Base-by-base conservation (phyloP, 805 yeast species). In the Tetrapisispora phaffii region DNA sequence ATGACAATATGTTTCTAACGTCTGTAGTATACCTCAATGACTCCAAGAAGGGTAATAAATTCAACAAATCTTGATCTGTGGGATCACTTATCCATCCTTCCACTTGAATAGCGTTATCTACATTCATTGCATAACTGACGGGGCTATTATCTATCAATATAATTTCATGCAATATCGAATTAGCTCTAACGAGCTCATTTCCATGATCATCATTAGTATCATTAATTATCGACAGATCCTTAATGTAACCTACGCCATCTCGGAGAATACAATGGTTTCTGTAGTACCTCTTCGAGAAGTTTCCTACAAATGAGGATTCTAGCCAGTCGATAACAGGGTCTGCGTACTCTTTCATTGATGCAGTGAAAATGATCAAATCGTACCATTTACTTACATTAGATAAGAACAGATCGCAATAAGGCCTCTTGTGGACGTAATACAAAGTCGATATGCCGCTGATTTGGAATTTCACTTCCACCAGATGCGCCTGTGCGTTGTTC, bases 1-100 rank as follows among this genome's bases (percentile, higher is more conserved):
- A 69, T 7, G 94, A 78, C 45, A 90, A 67, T 2, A 90, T 69
- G 31, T 76, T 76, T 51, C 97, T 70, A 20, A 90, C 96, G 63
- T 90, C 98, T 8, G 87, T 79, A 23, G 90, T 79, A 50, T 78
- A 76, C 47, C 95, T 72, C 56, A 93, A 65, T 10, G 65, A 57
- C 45, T 61, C 59, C 23, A 62, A 66, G 57, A 93, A 67, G 1
- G 98, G 97, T 36, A 93, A 63, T 43, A 93, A 66, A 55, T 87
- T 80, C 63, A 93, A 68, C 47, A 93, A 68, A 56, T 87, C 95
- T 20, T 80, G 70, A 59, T 93, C 98, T 32, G 82, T 76, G n/a
- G 94, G 95, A 64, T 93, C 98, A 58, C 85, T 86, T 50, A 93
- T 87, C 98, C 98, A 93, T 39, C 98, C 97, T 65, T 89, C 96